Base-by-base conservation (phyloP, 2,329 filamentous ascomycete species). In the Curvularia eragrostidis region DNA sequence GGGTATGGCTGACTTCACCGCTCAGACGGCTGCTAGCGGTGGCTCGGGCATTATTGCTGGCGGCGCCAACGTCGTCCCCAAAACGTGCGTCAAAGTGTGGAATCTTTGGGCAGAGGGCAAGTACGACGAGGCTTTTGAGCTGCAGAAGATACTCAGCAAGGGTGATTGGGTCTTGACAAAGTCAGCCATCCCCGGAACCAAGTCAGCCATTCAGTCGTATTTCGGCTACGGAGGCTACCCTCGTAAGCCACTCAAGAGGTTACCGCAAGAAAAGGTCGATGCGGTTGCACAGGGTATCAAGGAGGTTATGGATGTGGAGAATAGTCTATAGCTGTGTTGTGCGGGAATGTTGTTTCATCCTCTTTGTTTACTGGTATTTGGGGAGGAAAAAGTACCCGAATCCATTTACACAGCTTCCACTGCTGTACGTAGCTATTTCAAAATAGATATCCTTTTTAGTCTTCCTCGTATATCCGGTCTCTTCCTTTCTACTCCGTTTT, bases 1-100 rank as follows among this genome's bases (percentile, higher is more conserved):
- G 44, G 92, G 91, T 64, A 91, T 95, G 75, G 91, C 90, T 72
- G 92, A 96, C 78, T 96, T 96, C 77, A 93, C 91, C 0, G 83
- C 91, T 26, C 92, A 94, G 79, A 94, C 91, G 1, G 84, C 93
- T 4, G 84, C 89, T 59, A 90, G 87, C 47, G 91, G 91, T 47
- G 91, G 91, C 42, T 89, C 87, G 54, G 91, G 92, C 30, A 92
- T 95, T 77, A 95, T 96, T 70, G 91, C 91, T 15, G 92, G 92
- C 19, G 88, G 90, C 41, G 92, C 91, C 60, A 96, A 96, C 72
- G 87, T 96, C 56, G 87, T 94, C 77, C 92, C 92, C 49, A 93
- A 93, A 80, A 82, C 90, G 6, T 93, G 91, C 71, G 89, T 90
- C 48, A 86, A 85, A 73, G 86, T 96, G 26, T 93, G 91, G 89